Base-by-base conservation (phyloP, 83 land plant genomes). In the Isoetes engelmannii region DNA sequence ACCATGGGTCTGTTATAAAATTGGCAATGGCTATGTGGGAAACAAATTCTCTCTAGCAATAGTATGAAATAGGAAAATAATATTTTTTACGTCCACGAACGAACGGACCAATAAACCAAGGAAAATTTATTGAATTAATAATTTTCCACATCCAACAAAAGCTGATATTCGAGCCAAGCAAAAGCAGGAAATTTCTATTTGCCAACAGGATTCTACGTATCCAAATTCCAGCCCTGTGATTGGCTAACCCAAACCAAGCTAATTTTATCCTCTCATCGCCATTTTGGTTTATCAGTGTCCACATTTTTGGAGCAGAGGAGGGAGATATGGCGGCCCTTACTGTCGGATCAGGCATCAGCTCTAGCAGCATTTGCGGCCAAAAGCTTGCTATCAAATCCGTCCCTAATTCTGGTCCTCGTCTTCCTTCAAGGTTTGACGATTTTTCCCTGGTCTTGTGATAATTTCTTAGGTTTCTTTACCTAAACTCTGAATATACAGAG, bases 401-500 rank as follows among this genome's bases (percentile, higher is more conserved):
- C 13, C 15, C 62, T 8, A 9, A 59, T 51, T 12, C 55, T 1
- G 15, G 17, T 12, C 13, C 55, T 1, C 17, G 55, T 15, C 13
- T 51, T 12, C 17, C 15, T 51, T 12, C 55, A 51, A 12, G 13
- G 55, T 51, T 12, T 51, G 55, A 8, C 10, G 8, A 13, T 50
- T 8, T 50, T 8, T 50, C 15, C 0, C 15, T 51, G 0, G 0
- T 12, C 17, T 12, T 15, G 55, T 3, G 55, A 12, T 0, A 12
- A 51, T 15, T 12, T 51, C 17, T 12, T 51, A 51, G 55, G 17
- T 51, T 51, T 12, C 13, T 51, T 51, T 12, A 51, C 13, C 55
- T 51, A 17, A 51, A 51, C 55, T 51, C 17, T 12, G 9, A 59
- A 42, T 59, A 1, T 12, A 59, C 63, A 77, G 75, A 37, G 76